Evolutionary conservation across 2,329 filamentous ascomycete species (phyloP).

Genomic region (Aspergillus luchuensis): DNA sequence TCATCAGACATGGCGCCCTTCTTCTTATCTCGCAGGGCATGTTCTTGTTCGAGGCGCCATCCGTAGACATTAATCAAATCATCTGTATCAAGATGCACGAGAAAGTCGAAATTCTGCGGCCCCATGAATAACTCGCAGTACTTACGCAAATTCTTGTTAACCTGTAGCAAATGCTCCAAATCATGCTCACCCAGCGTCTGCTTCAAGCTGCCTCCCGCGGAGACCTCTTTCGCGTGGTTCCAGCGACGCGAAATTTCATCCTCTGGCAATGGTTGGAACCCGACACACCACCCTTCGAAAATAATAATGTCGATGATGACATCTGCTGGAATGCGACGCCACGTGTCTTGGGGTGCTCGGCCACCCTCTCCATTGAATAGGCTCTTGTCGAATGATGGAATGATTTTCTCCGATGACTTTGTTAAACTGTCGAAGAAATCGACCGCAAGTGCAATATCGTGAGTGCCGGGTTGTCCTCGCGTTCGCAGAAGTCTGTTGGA

Average conservation of each 20-base stretch:
- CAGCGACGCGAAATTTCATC: background rate
- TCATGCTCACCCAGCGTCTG: background rate
- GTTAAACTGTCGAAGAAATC: background rate
- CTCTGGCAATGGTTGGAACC: background rate
- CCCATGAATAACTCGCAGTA: slow-evolving; percentile 2
- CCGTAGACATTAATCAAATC: background rate
- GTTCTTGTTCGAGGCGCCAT: slow-evolving; percentile 3
- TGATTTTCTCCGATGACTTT: background rate
- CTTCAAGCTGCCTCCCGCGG: background rate
- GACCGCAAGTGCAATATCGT: background rate
- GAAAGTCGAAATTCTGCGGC: background rate
- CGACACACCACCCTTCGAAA: slow-evolving; percentile 1
- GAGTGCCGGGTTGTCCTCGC: background rate
- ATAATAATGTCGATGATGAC: background rate
- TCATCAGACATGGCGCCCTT: background rate
- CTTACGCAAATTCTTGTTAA: background rate
- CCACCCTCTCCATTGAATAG: background rate
- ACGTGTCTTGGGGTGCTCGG: background rate
- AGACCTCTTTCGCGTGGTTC: background rate
- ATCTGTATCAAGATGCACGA: background rate
- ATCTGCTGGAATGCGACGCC: background rate
- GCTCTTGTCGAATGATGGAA: background rate
- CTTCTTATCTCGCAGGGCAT: background rate
- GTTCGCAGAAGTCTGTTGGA: background rate
- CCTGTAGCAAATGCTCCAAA: background rate